Conservation (phyloP, 306 rosid species). For the Begonia loranthoides region DNA sequence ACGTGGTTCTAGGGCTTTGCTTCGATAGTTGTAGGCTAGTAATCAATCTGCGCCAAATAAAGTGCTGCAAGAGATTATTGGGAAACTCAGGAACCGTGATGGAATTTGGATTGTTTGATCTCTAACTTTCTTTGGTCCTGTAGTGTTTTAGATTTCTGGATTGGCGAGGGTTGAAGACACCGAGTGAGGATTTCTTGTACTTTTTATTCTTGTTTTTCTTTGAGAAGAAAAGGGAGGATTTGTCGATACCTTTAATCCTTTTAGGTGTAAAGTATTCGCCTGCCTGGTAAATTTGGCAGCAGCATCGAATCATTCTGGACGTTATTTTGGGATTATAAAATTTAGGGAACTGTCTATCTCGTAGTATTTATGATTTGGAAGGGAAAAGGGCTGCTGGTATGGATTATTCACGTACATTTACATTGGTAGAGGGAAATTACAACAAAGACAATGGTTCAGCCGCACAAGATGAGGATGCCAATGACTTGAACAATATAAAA, state of each 20-base stretch:
- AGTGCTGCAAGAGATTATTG: neutral
- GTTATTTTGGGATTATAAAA: neutral
- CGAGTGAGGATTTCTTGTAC: neutral
- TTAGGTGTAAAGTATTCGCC: too few relatives aligned
- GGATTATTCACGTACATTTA: slow-evolving; percentile 36
- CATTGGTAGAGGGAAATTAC: slow-evolving; percentile 34
- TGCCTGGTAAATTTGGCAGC: too few relatives aligned
- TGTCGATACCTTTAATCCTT: too few relatives aligned
- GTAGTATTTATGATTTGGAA: slow-evolving; percentile 21
- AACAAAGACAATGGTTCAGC: slow-evolving; percentile 28
- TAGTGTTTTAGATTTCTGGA: neutral
- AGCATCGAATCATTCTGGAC: neutral
- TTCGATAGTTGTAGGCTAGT: too few relatives aligned
- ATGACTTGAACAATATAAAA: slow-evolving; percentile 21
- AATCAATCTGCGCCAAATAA: too few relatives aligned
- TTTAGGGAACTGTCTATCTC: neutral
- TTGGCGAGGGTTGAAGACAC: neutral
- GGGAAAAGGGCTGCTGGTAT: slow-evolving; percentile 37
- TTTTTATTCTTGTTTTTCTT: too few relatives aligned
- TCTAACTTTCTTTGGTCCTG: neutral
- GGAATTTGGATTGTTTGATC: neutral
- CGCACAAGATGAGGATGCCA: slow-evolving; percentile 28
- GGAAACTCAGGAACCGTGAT: neutral
- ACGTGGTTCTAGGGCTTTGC: too few relatives aligned
- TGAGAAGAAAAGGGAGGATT: too few relatives aligned